Evolutionary conservation across 352 stramenopile species (phyloP), one percentile per base, ranked within the genome.

Genomic region (Globisporangium radiosum): DNA sequence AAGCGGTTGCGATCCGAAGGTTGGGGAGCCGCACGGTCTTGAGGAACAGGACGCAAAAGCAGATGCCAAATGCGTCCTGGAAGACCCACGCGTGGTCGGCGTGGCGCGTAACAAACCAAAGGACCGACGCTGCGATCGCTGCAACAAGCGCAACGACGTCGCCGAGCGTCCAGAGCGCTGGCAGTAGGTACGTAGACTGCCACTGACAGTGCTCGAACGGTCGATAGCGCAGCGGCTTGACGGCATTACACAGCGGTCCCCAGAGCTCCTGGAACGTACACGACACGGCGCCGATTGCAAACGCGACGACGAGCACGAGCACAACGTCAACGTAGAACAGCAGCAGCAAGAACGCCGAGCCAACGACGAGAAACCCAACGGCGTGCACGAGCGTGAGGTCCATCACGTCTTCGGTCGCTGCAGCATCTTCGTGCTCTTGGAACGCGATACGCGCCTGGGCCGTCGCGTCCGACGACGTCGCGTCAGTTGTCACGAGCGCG

Each of bases 11-110:
- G 25, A 98, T 92, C 72, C 92, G 90, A 62, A 98, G 81, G 59
- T 87, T 95, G 52, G 94, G 94, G 47, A 98, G 71, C 47, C 94
- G 92, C 55, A 97, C 92, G 33, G 91, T 89, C 25, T 78, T 73
- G 40, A 98, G 70, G 60, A 98, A 98, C 11, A 97, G 63, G 37
- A 98, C 85, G 67, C 91, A 98, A 68, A 98, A 94, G 69, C 91
- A 98, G 17, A 94, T 65, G 40, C 93, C 94, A 47, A 98, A 96
- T 47, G 97, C 57, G 68, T 98, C 89, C 64, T 98, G 95, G 15
- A 97, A 76, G 15, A 98, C 64, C 92, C 93, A 98, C 43, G 77
- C 81, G 66, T 89, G 90, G 9, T 81, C 64, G 60, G 95, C 75
- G 52, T 85, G 81, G 52, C 94, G 77, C 36, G 63, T 81, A 49